These are phyloP conservation scores for Vitellaria paradoxa DNA, from an alignment of 179 eudicot genomes.

Conservation along the genomic window DNA sequence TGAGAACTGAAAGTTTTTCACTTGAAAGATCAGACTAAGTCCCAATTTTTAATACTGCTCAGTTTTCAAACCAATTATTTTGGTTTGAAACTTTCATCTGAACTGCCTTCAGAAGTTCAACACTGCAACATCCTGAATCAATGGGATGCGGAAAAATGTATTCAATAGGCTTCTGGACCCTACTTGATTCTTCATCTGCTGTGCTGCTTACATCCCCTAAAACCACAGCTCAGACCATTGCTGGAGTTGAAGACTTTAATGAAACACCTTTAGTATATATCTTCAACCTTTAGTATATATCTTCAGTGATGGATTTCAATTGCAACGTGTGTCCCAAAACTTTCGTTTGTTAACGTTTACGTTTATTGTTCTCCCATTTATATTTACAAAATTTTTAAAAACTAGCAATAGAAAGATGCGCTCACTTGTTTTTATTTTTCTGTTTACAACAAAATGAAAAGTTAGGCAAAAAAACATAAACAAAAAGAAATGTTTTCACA, in stretches of 20 bases:
- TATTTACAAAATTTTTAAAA: too few relatives aligned
- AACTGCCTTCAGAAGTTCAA: slow-evolving; percentile 61
- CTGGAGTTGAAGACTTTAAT: slow-evolving; percentile 21
- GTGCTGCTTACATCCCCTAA: slow-evolving; percentile 44
- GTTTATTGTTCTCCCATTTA: slow-evolving; percentile 21
- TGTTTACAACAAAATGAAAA: too few relatives aligned
- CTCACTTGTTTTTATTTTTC: too few relatives aligned
- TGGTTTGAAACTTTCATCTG: slow-evolving; percentile 64
- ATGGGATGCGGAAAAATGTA: slow-evolving; percentile 68
- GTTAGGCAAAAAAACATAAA: too few relatives aligned
- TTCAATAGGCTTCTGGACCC: slow-evolving; percentile 20
- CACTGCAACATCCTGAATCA: slow-evolving; percentile 69
- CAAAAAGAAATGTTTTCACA: too few relatives aligned
- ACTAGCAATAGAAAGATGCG: background rate
- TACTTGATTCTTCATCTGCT: slow-evolving; percentile 21
- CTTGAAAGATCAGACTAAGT: slow-evolving; percentile 39
- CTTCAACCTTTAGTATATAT: slow-evolving; percentile 19
- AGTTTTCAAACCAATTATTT: slow-evolving; percentile 58
- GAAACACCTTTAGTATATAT: slow-evolving; percentile 21
- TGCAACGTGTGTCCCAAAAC: slow-evolving; percentile 25
- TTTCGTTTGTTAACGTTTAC: background rate
- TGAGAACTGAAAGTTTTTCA: slow-evolving; percentile 54
- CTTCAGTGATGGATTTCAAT: slow-evolving; percentile 18
- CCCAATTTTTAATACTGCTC: slow-evolving; percentile 88
- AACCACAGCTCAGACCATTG: slow-evolving; percentile 47